Evolutionary conservation across 192 early-diverging fungal genomes (phyloP), one percentile per base, ranked within the genome.

Genomic region (Coemansia aciculifera): DNA sequence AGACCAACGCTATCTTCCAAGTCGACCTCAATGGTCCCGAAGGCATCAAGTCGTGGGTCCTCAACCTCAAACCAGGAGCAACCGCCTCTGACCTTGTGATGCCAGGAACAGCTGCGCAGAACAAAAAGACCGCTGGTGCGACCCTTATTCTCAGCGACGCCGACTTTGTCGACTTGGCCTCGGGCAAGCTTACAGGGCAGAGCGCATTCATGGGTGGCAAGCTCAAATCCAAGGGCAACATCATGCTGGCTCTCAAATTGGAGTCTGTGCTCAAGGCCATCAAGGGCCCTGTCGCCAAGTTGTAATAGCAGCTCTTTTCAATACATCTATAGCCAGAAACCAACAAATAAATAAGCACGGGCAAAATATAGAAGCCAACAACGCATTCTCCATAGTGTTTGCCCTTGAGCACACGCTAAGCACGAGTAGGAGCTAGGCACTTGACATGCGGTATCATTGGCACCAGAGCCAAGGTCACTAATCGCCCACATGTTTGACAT

Each of bases 171-270:
- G 89, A 88, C 42, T 69, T 98, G 44, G 89, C 92, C 17, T 74
- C 84, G n/a, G 95, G 95, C 48, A 94, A 93, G 83, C 71, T 93
- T 57, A 95, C 91, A 62, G 90, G 90, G 23, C 95, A 97, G 88
- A 92, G 93, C 77, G 88, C 93, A 37, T 97, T 94, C 78, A 93
- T 95, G 92, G 72, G 83, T 42, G 93, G 96, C 52, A 97, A 97
- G 83, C 86, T 93, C 72, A 97, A 96, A 83, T 77, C 87, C 46
- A 90, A 89, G 79, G 91, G 90, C 67, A 86, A 90, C 62, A 83
- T 90, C 69, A 89, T 88, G 86, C 72, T 92, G 64, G 89, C 89
- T 39, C 89, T 88, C 62, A 91, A 90, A 74, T 84, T 92, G 12
- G 87, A 91, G 73, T 63, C 74, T 31, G 86, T 92, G 38, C 85